phyloP scores from a whole-genome alignment of 768 basidiomycete species.

The Podaxis carcinomalis region DNA sequence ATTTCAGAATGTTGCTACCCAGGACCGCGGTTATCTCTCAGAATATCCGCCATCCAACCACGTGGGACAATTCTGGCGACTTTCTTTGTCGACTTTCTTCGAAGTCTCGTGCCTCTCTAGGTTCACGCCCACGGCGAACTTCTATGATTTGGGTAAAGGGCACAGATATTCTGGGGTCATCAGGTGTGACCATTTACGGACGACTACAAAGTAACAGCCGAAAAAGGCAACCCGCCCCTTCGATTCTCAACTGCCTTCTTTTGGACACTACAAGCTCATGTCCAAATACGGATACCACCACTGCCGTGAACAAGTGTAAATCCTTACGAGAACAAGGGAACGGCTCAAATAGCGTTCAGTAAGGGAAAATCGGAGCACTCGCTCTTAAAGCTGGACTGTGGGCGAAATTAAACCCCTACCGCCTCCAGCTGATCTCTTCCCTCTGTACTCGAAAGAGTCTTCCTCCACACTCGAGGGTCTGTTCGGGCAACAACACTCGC shows the following conservation, averaged over 20 bases:
- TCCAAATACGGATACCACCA: constrained; percentile 18
- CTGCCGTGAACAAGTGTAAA: constrained; percentile 13
- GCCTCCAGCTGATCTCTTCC: constrained; percentile 28
- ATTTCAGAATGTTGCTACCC: not conserved
- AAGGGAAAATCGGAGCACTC: constrained; percentile 25
- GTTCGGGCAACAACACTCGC: constrained; percentile 11
- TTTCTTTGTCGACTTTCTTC: constrained; percentile 4
- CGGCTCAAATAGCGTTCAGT: constrained; percentile 36
- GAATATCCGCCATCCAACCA: not conserved
- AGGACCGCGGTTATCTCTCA: not conserved
- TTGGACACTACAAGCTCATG: constrained; percentile 19
- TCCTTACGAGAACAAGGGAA: constrained; percentile 34
- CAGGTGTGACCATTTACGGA: not conserved
- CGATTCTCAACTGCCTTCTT: not conserved
- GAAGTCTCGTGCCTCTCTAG: not conserved
- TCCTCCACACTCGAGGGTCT: constrained; percentile 13
- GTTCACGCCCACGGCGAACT: constrained; percentile 2
- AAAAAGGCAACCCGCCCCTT: constrained; percentile 22
- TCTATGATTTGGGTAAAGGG: constrained; percentile 15
- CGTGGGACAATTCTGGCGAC: not conserved
- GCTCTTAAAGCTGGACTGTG: constrained; percentile 32
- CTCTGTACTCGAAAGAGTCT: constrained; percentile 24
- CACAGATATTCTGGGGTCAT: not conserved
- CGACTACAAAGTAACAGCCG: constrained; percentile 29
- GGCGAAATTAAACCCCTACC: constrained; percentile 14